A percentile compares a stretch with the other conserved stretches of the same genome.
Conservation (phyloP, 768 basidiomycete genomes). For the Phlebiopsis gigantea region DNA sequence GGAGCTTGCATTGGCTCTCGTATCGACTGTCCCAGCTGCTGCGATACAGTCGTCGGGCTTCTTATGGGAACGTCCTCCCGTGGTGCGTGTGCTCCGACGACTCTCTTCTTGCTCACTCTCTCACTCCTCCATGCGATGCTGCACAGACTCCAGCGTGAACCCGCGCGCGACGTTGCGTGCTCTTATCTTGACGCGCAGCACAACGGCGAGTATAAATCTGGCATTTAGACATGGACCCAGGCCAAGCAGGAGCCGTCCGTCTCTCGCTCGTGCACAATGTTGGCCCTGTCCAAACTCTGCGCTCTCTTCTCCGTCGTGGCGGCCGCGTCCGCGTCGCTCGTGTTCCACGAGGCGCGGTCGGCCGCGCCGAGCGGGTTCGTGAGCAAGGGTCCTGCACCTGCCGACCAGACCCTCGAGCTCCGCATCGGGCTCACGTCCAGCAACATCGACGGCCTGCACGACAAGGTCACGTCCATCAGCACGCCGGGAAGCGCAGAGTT, state of each 20-base stretch:
- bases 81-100: background rate
- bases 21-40: background rate
- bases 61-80: background rate
- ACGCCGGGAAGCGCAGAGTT: slow-evolving; percentile 26
- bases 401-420: slow-evolving; percentile 20
- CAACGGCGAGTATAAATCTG: background rate
- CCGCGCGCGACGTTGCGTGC: background rate
- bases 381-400: slow-evolving; percentile 18
- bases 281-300: background rate
- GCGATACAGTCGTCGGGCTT: background rate
- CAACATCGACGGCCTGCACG: slow-evolving; percentile 28
- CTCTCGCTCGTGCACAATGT: background rate
- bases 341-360: slow-evolving; percentile 1
- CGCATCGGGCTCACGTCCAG: slow-evolving; percentile 29
- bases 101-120: background rate
- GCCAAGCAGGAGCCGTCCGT: background rate
- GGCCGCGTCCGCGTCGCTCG: background rate
- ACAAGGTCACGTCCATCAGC: slow-evolving; percentile 27
- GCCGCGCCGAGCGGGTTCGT: slow-evolving; percentile 24
- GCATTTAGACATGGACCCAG: background rate
- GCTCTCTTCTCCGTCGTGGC: slow-evolving; percentile 6
- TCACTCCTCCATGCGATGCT: background rate
- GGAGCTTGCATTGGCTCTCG: background rate
- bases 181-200: background rate
- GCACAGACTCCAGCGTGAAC: background rate